Conservation (phyloP, 148 eudicot species). For the Pouteria glomerata region DNA sequence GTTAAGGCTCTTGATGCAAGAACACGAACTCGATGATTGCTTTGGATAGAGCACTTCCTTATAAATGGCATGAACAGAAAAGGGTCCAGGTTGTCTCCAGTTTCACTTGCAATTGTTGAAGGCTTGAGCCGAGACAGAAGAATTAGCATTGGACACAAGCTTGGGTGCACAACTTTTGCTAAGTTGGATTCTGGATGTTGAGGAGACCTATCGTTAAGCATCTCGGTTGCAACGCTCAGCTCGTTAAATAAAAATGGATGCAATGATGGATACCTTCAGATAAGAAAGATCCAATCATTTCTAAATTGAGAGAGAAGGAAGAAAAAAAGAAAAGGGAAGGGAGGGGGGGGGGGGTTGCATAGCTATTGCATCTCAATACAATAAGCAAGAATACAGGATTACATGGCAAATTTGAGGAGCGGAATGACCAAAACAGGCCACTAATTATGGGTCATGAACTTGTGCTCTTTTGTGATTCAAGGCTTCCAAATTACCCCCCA, state of each 20-base stretch:
- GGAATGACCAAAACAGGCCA: background rate
- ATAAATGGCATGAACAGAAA: conserved; percentile 85
- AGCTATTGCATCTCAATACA: background rate
- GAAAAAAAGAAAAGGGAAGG: conserved; percentile 4
- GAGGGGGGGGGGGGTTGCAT: too few species aligned
- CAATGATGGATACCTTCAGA: conserved; percentile 78
- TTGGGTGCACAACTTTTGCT: conserved; percentile 78
- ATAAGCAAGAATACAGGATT: conserved; percentile 7
- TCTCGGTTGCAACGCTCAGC: conserved; percentile 71
- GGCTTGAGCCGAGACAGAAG: conserved; percentile 89
- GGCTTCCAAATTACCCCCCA: background rate
- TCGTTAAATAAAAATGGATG: conserved; percentile 71
- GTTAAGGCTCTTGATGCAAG: conserved; percentile 87
- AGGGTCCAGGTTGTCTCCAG: conserved; percentile 80
- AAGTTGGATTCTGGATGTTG: conserved; percentile 48
- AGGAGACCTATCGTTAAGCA: conserved; percentile 36
- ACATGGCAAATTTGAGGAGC: background rate
- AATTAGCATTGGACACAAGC: conserved; percentile 87
- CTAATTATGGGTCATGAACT: background rate
- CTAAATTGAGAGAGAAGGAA: background rate
- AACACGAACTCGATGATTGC: conserved; percentile 74
- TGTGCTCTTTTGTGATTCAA: background rate
- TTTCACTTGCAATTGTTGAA: conserved; percentile 81
- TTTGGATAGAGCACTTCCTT: conserved; percentile 74
- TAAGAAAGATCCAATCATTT: conserved; percentile 15